Evolutionary conservation across 2,329 filamentous ascomycete genomes (phyloP), one percentile per base, ranked within the genome.

Genomic region (Sporothrix brasiliensis): DNA sequence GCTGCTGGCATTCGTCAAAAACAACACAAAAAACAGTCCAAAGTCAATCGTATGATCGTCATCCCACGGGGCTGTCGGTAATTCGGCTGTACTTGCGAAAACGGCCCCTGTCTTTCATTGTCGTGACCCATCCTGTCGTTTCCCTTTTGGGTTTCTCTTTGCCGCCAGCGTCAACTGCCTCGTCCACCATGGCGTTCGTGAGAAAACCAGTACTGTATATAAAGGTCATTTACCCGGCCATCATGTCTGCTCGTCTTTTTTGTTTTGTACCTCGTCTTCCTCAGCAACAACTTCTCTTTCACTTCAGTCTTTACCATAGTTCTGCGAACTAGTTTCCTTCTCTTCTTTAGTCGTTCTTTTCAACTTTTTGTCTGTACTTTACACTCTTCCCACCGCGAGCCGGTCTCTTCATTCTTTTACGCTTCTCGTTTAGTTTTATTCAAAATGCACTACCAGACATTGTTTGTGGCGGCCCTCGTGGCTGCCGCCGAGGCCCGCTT

Each of bases 401-500:
- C 69, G 60, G 69, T 47, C 66, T 63, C 34, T 63, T 27, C 27
- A 21, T 50, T 65, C 11, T 58, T 50, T 41, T 39, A 24, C 16
- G 4, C 49, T 27, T 58, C 52, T 19, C 47, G 4, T 13, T 54
- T 47, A 16, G 16, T 56, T 16, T 44, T 13, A 65, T 13, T 52
- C 58, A 39, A 44, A 19, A 85, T 85, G 83, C 81, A 82, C 74
- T 76, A 79, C 75, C 83, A 83, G 76, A 68, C 78, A 56, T 68
- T 80, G 73, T 69, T 83, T 74, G 74, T 84, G 72, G 76, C 81
- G 58, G 76, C 78, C 76, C 76, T 85, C 53, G 71, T 83, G 76
- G 82, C 83, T 53, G 75, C 81, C 63, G 81, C 79, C 73, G 80
- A 86, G 73, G 85, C 85, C 72, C 83, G 89, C 74, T 91, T 91